Base-by-base conservation (phyloP, 164 flowering plant genomes). In the Euptelea pleiosperma region DNA sequence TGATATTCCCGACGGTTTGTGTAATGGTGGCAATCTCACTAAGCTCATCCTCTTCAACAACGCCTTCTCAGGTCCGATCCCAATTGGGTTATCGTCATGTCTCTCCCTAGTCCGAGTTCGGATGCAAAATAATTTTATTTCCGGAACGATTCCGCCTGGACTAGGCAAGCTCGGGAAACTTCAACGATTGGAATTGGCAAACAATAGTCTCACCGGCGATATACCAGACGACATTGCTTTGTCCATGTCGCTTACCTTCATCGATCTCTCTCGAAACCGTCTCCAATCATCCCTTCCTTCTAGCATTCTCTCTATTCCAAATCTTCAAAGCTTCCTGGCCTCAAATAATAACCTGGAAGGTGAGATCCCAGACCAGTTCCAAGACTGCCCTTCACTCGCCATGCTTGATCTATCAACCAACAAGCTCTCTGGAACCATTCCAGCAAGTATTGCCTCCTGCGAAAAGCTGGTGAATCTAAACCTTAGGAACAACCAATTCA, bases 21-120 rank as follows among this genome's bases (percentile, higher is more conserved):
- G 99, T 70, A 57, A 62, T 61, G 58, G 55, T 24, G 87, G 91
- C 47, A 85, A 80, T 62, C 91, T 94, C 37, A 87, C 84, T 33
- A 90, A 91, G 76, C 95, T 94, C 68, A 89, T 90, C 24, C 81
- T 94, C 30, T 94, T 91, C 86, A 85, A 86, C 82, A 94, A 94
- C 65, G 82, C 59, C 49, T 84, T 94, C 65, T 60, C 87, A 8
- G 96, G 99, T 60, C 65, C 77, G 1, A 82, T 91, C 43, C 97
- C 99, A 0, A 37, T 49, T 3, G 63, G 74, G 3, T 61, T 93
- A 51, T 70, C 92, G 0, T 60, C 62, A 1, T 93, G 99, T 51
- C n/a, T 14, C 1, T 88, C 99, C 6, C 58, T 93, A 8, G 82
- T 85, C 53, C 85, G 97, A 10, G 87, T 90, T 33, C 75, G 97